Percentiles rank a stretch among this genome's conserved stretches.
phyloP scores from a whole-genome alignment of 352 stramenopile species.

The Aphanomyces invadans region DNA sequence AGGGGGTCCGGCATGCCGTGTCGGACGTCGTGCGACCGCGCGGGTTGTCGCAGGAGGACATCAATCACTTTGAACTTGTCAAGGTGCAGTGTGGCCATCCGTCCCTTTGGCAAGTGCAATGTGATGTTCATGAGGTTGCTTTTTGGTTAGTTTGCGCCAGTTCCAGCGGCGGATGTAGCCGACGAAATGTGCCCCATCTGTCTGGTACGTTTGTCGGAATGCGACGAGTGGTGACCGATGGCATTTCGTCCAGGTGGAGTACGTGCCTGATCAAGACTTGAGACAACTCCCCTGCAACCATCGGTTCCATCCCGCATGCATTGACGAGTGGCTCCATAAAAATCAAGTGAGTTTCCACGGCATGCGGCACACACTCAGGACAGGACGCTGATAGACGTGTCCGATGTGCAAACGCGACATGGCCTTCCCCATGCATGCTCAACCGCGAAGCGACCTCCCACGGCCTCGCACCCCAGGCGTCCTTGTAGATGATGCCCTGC shows the following conservation, averaged over 20 bases:
- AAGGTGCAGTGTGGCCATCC: neutral
- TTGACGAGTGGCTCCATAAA: slow-evolving; percentile 14
- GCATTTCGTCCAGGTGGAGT: neutral
- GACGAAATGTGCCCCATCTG: slow-evolving; percentile 25
- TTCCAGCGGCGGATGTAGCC: neutral
- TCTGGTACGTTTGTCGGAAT: neutral
- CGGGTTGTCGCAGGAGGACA: slow-evolving; percentile 1
- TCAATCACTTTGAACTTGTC: slow-evolving; percentile 13
- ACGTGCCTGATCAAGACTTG: neutral
- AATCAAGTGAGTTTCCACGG: slow-evolving; percentile 4
- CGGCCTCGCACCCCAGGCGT: neutral
- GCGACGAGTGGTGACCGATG: neutral
- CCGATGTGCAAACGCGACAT: slow-evolving; percentile 23
- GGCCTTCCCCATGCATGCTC: neutral
- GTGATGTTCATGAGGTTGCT: no score
- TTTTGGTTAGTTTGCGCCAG: slow-evolving; percentile 7
- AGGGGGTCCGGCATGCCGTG: neutral
- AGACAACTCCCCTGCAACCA: slow-evolving; percentile 3
- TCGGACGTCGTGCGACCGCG: neutral
- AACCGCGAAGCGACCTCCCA: neutral
- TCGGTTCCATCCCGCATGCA: slow-evolving; percentile 2
- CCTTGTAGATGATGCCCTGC: neutral
- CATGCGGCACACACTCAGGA: neutral
- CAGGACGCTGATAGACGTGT: neutral
- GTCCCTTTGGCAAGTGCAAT: no score